Conservation (phyloP, 129 eudicot species). For the carrot (Daucus carota) region DNA sequence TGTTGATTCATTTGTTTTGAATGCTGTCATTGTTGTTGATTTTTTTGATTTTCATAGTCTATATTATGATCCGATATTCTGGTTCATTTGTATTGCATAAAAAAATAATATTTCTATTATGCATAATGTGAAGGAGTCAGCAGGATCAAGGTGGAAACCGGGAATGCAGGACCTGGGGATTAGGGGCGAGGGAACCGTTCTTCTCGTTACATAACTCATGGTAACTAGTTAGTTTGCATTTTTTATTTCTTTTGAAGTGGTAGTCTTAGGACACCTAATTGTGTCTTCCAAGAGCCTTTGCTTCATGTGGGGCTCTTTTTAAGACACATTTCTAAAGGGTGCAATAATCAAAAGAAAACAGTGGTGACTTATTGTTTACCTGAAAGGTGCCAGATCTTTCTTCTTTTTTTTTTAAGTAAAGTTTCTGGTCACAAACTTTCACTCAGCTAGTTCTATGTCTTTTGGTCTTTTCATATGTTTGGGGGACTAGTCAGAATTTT, state of each 20-base stretch:
- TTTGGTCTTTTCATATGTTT: slow-evolving; percentile 37
- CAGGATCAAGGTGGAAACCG: slow-evolving; percentile 62
- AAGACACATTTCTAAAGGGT: not conserved
- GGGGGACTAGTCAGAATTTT: slow-evolving; percentile 43
- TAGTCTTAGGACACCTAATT: slow-evolving; percentile 5
- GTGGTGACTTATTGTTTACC: slow-evolving; percentile 2
- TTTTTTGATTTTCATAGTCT: not conserved
- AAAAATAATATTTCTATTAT: not conserved
- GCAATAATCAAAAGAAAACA: slow-evolving; percentile 10
- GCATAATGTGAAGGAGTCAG: slow-evolving; percentile 52
- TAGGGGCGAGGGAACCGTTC: slow-evolving; percentile 55
- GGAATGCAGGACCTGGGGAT: slow-evolving; percentile 57
- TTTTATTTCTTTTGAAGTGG: not conserved
- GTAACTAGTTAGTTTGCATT: slow-evolving; percentile 28
- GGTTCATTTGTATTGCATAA: not conserved
- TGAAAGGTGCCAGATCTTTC: slow-evolving; percentile 9
- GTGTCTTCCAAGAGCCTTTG: slow-evolving; percentile 11
- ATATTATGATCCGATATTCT: not conserved
- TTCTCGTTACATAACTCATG: slow-evolving; percentile 46
- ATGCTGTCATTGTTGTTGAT: no score
- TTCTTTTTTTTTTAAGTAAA: not conserved
- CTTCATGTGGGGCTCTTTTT: not conserved
- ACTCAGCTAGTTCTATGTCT: not conserved
- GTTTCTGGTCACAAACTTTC: not conserved
- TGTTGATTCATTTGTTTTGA: no score